A percentile compares a stretch with the other conserved stretches of the same genome.
Conservation (phyloP, 129 eudicot species). For the Smallanthus sonchifolius region DNA sequence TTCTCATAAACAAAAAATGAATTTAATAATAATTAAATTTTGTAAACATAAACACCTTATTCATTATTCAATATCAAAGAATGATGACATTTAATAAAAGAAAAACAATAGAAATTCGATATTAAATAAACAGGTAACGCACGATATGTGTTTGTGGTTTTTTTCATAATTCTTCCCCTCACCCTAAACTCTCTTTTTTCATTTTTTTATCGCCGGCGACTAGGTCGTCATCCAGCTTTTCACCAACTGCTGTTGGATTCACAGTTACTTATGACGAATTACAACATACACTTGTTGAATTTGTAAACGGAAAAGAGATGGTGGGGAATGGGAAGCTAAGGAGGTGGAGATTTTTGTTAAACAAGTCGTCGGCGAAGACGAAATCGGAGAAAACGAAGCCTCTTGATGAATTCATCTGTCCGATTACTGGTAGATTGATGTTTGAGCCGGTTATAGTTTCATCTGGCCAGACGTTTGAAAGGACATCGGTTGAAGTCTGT, state of each 20-base stretch:
- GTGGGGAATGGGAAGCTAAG: conserved; percentile 46
- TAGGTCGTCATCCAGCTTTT: conserved; percentile 13
- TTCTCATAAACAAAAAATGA: not conserved
- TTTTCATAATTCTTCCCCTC: not conserved
- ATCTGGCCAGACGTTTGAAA: conserved; percentile 85
- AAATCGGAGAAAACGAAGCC: conserved; percentile 37
- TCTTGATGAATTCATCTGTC: conserved; percentile 61
- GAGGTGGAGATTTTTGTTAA: conserved; percentile 45
- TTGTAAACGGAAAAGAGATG: conserved; percentile 25
- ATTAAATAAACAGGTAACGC: not conserved
- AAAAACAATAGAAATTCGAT: not conserved
- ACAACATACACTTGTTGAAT: conserved; percentile 2
- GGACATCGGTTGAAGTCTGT: conserved; percentile 52
- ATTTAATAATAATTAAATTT: not conserved
- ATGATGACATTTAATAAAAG: not conserved
- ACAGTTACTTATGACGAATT: not conserved
- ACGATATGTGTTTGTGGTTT: not conserved
- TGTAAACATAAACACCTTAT: conserved; percentile 4
- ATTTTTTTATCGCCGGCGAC: conserved; percentile 16
- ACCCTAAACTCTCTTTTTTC: not conserved
- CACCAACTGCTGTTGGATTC: conserved; percentile 6
- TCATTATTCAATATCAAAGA: conserved; percentile 16
- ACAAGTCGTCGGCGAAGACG: conserved; percentile 20
- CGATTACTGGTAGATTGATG: conserved; percentile 58
- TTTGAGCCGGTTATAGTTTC: conserved; percentile 74